Conservation (phyloP, 2,329 filamentous ascomycete genomes). For the Periconia digitata region DNA sequence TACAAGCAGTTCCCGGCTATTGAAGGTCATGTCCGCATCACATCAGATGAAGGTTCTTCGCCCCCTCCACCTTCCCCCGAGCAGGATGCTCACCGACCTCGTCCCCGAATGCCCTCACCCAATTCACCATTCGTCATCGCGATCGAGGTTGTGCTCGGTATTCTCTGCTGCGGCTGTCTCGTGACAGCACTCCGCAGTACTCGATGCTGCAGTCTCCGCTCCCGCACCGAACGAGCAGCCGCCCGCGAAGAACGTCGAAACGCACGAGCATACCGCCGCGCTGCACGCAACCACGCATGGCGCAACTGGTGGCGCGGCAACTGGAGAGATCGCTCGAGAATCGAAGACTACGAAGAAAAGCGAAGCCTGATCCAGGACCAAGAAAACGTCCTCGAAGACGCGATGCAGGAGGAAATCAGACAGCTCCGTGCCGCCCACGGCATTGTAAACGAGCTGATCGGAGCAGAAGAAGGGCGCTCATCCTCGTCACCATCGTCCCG, state of each 20-base stretch:
- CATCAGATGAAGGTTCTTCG: constrained; percentile 6
- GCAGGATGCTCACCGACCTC: not conserved
- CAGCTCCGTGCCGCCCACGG: constrained; percentile 55
- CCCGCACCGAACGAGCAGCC: constrained; percentile 55
- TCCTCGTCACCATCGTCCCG: not conserved
- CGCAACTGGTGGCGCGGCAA: constrained; percentile 52
- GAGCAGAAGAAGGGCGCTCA: constrained; percentile 42
- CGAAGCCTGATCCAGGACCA: constrained; percentile 50
- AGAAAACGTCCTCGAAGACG: constrained; percentile 49
- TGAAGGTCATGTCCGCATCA: constrained; percentile 11
- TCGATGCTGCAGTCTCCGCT: constrained; percentile 53
- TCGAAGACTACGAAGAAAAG: constrained; percentile 55
- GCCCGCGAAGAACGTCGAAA: constrained; percentile 57
- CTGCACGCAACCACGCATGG: constrained; percentile 55
- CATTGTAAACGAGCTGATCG: constrained; percentile 53
- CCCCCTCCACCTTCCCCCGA: constrained; percentile 3
- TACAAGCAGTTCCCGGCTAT: constrained; percentile 16
- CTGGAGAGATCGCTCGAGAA: constrained; percentile 34
- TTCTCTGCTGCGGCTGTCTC: constrained; percentile 49
- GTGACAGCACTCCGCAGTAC: constrained; percentile 47
- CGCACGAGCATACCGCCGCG: constrained; percentile 54
- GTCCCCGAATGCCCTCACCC: constrained; percentile 7
- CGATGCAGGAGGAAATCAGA: constrained; percentile 49
- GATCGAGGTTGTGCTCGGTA: constrained; percentile 47
- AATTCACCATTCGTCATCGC: constrained; percentile 41